Conservation (phyloP, 176 grass and related monocot species). For the Otatea glauca region DNA sequence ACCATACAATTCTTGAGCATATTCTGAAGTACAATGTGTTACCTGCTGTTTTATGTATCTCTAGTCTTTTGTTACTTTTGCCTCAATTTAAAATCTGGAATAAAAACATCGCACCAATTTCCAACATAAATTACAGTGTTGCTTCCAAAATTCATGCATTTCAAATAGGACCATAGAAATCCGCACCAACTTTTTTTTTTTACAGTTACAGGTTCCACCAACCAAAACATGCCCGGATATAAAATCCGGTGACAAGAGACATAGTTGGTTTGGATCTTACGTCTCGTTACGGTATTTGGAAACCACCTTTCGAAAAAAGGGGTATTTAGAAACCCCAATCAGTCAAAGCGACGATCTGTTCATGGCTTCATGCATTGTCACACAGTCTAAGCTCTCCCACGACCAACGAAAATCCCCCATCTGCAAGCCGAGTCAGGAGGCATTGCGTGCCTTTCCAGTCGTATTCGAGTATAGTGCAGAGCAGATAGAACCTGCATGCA, state of each 20-base stretch:
- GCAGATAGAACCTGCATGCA: neutral
- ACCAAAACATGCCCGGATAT: neutral
- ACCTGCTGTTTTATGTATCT: no score
- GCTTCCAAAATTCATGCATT: neutral
- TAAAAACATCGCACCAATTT: no score
- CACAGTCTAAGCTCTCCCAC: neutral
- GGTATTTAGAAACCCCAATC: neutral
- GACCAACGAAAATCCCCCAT: constrained; percentile 18
- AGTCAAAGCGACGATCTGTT: neutral
- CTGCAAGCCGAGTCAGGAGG: constrained; percentile 40
- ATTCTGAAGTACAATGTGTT: no score
- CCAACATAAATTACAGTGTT: no score
- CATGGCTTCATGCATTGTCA: neutral
- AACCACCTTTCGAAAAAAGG: neutral
- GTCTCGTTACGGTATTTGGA: neutral
- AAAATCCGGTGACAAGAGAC: neutral
- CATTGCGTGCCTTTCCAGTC: constrained; percentile 34
- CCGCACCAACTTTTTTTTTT: constrained; percentile 13
- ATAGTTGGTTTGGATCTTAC: neutral
- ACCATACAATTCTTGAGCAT: no score
- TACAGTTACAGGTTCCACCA: neutral
- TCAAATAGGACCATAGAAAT: neutral
- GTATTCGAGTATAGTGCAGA: constrained; percentile 32
- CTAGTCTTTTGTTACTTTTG: no score
- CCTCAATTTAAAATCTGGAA: no score